Conservation (phyloP, 805 yeast genomes). For the Saturnispora silvae region DNA sequence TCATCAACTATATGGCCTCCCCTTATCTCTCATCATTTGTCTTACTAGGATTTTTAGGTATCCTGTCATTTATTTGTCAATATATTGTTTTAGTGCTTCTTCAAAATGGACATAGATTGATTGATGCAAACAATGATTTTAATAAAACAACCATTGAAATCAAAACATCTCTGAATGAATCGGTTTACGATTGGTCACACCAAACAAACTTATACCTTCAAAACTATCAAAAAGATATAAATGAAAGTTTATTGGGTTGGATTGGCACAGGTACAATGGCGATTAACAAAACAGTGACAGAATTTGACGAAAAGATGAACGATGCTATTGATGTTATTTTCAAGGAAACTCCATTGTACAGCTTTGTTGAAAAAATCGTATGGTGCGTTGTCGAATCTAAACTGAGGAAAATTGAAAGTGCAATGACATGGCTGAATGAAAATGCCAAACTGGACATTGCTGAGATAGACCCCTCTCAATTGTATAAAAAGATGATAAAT, state of each 20-base stretch:
- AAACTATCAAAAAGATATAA: slow-evolving; percentile 40
- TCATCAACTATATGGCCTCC: slow-evolving; percentile 41
- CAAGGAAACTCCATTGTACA: slow-evolving; percentile 54
- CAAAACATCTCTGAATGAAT: slow-evolving; percentile 19
- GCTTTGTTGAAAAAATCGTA: slow-evolving; percentile 56
- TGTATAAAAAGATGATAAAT: slow-evolving; percentile 5
- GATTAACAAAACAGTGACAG: slow-evolving; percentile 49
- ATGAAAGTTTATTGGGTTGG: slow-evolving; percentile 58
- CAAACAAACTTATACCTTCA: slow-evolving; percentile 46
- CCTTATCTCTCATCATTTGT: slow-evolving; percentile 40
- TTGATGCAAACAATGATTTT: background rate
- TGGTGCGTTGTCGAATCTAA: slow-evolving; percentile 76
- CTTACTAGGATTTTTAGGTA: slow-evolving; percentile 46
- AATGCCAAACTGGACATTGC: slow-evolving; percentile 55
- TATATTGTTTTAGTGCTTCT: slow-evolving; percentile 29
- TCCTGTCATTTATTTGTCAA: slow-evolving; percentile 46
- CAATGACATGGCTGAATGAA: slow-evolving; percentile 68
- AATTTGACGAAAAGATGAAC: slow-evolving; percentile 51
- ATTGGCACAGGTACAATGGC: slow-evolving; percentile 44
- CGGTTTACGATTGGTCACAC: slow-evolving; percentile 38
- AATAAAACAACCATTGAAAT: slow-evolving; percentile 11
- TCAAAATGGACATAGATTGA: slow-evolving; percentile 3
- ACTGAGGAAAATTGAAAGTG: slow-evolving; percentile 52
- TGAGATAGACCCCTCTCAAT: slow-evolving; percentile 21
- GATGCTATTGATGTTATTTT: slow-evolving; percentile 48